Base-by-base conservation (phyloP, 2,329 filamentous ascomycete genomes). In the Boeremia exigua region DNA sequence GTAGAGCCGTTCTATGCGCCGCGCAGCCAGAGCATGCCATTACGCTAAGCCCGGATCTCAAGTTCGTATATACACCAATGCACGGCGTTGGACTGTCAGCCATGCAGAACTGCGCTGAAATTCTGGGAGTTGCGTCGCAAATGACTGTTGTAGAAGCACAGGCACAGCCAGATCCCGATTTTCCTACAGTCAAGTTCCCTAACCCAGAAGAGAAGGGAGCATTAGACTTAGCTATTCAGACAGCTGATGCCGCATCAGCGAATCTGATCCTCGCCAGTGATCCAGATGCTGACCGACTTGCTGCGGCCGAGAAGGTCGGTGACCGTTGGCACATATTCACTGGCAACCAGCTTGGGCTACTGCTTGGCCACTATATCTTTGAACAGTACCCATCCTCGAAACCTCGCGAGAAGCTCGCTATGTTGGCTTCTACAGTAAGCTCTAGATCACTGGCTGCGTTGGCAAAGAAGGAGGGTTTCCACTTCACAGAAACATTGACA, bases 151-250 rank as follows among this genome's bases (percentile, higher is more conserved):
- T 84, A 4, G 65, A 75, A 43, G 74, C 73, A 4, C 84, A 87
- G 70, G 79, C 81, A 30, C 65, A 81, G n/a, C 85, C 86, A 6
- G 80, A 88, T 64, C 84, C 86, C 0, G 80, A 86, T 52, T 88
- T 88, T 51, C 83, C 85, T 0, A 88, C 86, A 0, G 84, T 88
- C 12, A 80, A 80, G 25, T 88, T 88, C 59, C 86, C 86, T 0
- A 88, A 88, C 61, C 86, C 86, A 0, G 86, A 88, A 67, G 86
- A 88, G 65, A 81, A 81, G 53, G 86, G 86, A 6, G 85, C 86
- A 2, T 73, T 88, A 11, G 81, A 87, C 63, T 75, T 87, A 30
- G 83, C 86, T 1, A 84, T 86, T 45, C 67, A 79, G 58, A 81
- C 81, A 3, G 86, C 85, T 27, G 80, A 85, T 40, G 70, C 74